These are phyloP conservation scores for Kodamaea kakaduensis DNA, from an alignment of 805 yeast species.

Conservation along the genomic window DNA sequence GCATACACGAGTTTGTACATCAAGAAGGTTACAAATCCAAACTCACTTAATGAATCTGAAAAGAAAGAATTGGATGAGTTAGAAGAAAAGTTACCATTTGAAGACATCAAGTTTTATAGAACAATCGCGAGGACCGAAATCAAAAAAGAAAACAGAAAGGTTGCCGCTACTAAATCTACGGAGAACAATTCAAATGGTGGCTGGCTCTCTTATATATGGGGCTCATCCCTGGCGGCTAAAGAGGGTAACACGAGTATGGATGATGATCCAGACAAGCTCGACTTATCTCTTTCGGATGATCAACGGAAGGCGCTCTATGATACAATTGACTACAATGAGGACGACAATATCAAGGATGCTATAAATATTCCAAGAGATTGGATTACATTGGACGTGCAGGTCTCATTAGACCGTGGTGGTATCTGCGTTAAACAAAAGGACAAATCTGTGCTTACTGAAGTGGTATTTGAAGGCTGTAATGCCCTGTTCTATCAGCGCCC, in stretches of 20 bases:
- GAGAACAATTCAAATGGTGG: conserved; percentile 32
- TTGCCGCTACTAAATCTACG: conserved; percentile 14
- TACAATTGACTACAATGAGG: conserved; percentile 87
- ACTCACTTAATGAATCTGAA: conserved; percentile 16
- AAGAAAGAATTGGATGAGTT: conserved; percentile 45
- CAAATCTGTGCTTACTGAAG: conserved; percentile 55
- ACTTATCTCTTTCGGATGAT: conserved; percentile 62
- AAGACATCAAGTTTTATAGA: conserved; percentile 82
- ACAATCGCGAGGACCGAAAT: conserved; percentile 68
- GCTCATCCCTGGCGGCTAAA: conserved; percentile 22
- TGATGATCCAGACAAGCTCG: conserved; percentile 26
- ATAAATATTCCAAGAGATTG: conserved; percentile 71
- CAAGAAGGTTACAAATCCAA: conserved; percentile 41
- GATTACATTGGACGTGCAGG: conserved; percentile 60
- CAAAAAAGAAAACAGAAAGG: conserved; percentile 45
- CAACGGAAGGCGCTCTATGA: conserved; percentile 87
- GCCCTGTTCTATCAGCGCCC: conserved; percentile 72
- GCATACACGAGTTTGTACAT: conserved; percentile 69
- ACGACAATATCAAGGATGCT: conserved; percentile 45
- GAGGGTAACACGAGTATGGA: conserved; percentile 18
- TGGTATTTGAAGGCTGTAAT: conserved; percentile 78
- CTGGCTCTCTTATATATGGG: conserved; percentile 75
- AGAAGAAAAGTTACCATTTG: conserved; percentile 61
- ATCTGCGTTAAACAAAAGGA: conserved; percentile 51
- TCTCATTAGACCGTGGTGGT: conserved; percentile 74